Base-by-base conservation (phyloP, 2,329 filamentous ascomycete genomes). In the Colletotrichum somersetense region DNA sequence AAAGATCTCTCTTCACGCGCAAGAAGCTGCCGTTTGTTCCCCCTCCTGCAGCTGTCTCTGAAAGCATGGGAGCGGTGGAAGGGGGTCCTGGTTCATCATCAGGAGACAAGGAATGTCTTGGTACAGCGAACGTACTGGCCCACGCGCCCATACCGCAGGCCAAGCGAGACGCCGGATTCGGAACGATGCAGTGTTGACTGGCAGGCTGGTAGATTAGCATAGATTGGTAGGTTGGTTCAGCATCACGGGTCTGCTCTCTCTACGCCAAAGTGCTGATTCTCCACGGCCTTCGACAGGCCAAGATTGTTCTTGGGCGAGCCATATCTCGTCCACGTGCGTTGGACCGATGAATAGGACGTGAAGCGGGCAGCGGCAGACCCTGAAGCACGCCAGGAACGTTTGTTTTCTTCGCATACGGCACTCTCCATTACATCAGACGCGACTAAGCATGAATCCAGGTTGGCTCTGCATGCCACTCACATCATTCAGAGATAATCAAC, bases 321-420 rank as follows among this genome's bases (percentile, higher is more conserved):
- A 16, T 33, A 38, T 23, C 10, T 64, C 35, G 23, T n/a, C 48
- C 50, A 55, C 61, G 48, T 55, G 61, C 26, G 11, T 42, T 20
- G 30, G 18, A 18, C 20, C 6, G 33, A 20, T 26, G 33, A 62
- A 18, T 30, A 46, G 26, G 46, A 61, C 33, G 44, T 48, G 55
- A 48, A 35, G 67, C 50, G 65, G 69, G 65, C 59, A 40, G 58
- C 53, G 58, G 58, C 69, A 68, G 65, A 35, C 35, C 48, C 26
- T 63, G 69, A 63, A 58, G 69, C 69, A 68, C 44, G 35, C 69
- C 64, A 46, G 40, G 38, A 35, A 56, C 40, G 56, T 14, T 57
- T 62, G 64, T 67, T 72, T 69, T 72, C 69, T 66, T 64, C 26
- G 44, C 53, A 26, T 33, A 35, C 59, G 40, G 26, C 46, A 12